phyloP scores from a whole-genome alignment of 495 filamentous ascomycete genomes.

The Thozetella sp. region DNA sequence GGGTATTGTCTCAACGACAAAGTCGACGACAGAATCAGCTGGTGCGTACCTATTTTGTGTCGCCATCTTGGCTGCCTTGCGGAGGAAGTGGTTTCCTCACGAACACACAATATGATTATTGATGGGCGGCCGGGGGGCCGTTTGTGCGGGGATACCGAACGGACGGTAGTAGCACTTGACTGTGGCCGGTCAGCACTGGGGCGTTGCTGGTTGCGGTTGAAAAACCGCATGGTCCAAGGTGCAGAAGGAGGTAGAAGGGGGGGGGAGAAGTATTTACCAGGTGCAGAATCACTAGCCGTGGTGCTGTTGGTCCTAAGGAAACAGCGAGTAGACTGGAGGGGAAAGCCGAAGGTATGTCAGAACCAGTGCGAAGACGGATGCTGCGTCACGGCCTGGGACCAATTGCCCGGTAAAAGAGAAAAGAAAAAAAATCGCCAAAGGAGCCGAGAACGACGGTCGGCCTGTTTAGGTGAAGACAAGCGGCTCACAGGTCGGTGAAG shows the following conservation, averaged over 20 bases:
- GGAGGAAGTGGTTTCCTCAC: not conserved
- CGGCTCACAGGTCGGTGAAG: constrained; percentile 9
- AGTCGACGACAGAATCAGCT: not conserved
- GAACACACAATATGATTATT: not conserved
- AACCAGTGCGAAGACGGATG: not conserved
- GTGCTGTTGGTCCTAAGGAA: no score
- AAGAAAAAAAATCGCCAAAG: not conserved
- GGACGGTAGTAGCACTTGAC: not conserved
- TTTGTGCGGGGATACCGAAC: not conserved
- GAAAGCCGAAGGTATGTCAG: no score
- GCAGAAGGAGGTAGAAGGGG: not conserved
- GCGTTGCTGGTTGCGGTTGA: not conserved
- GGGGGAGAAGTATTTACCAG: not conserved
- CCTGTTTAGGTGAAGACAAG: constrained; percentile 17
- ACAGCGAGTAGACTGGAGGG: no score
- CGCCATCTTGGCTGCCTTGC: constrained; percentile 19
- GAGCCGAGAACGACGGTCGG: constrained; percentile 8
- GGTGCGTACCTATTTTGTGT: constrained; percentile 21
- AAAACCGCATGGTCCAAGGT: not conserved
- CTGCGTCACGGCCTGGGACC: not conserved
- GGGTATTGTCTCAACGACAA: no score
- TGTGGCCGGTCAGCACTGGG: not conserved
- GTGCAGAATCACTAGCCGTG: no score
- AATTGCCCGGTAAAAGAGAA: not conserved
- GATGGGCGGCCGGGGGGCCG: not conserved